Evolutionary conservation across 768 basidiomycete genomes (phyloP), one percentile per base, ranked within the genome.

Genomic region (Pleurotus pulmonarius): DNA sequence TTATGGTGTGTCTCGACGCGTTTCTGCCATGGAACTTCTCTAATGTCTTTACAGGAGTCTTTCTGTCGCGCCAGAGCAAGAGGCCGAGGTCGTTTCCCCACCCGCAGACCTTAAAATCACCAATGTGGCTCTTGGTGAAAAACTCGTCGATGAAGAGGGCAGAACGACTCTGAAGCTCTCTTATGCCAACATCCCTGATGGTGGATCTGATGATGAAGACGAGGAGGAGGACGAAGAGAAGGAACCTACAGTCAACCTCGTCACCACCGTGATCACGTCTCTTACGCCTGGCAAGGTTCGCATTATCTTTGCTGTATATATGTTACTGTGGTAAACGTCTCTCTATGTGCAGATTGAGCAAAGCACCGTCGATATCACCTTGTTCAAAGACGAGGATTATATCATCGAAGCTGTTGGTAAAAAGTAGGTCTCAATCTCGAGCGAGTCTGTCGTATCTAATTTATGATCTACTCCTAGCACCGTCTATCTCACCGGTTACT

Each of bases 401-500:
- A 67, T 79, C 54, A 83, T 95, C 66, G 82, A 88, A 66, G 74
- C 83, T 46, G 78, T 85, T 45, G 94, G 94, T 57, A 88, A 91
- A 74, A 97, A 97, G 90, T 92, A 61, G 60, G 78, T 46, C 51
- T 16, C 38, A 49, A 55, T 22, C 51, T 46, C 47, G 9, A 9
- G 11, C 26, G 13, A 15, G 45, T 18, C 57, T 44, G 46, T 56
- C 62, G 63, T 59, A 40, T 22, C 59, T 56, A 25, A 41, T 26
- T 18, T 49, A 58, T 58, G 25, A 58, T 26, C 12, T 24, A 55
- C 53, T 34, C 5, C 3, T 55, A 91, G 88, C 69, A 73, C 86
- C 48, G 78, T 94, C 48, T 84, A 92, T 72, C 72, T 94, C 59
- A 85, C 86, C 60, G 92, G 93, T 55, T 92, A 94, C 71, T 94